Conservation (phyloP, 768 basidiomycete genomes). For the Rickenella mellea region DNA sequence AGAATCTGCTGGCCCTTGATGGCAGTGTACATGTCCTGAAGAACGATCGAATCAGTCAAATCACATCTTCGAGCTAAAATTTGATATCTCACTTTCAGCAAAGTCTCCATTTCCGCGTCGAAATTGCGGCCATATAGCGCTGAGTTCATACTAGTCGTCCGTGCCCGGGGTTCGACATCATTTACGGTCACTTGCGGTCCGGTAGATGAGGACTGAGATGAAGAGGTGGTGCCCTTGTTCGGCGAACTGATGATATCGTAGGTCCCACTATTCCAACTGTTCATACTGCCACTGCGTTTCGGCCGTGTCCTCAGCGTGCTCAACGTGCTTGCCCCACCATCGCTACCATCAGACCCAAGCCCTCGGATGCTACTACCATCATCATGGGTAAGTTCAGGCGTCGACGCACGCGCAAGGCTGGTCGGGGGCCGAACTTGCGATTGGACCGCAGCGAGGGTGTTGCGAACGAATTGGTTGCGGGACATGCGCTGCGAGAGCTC, state of each 20-base stretch:
- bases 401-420: conserved; percentile 37
- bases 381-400: conserved; percentile 56
- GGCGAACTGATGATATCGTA: conserved; percentile 37
- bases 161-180: conserved; percentile 27
- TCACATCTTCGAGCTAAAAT: not conserved
- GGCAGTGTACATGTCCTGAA: conserved; percentile 87
- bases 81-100: conserved; percentile 59
- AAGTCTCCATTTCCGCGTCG: conserved; percentile 79
- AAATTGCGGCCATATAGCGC: conserved; percentile 56
- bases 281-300: conserved; percentile 75
- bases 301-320: conserved; percentile 32
- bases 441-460: conserved; percentile 82
- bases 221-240: conserved; percentile 54
- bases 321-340: conserved; percentile 23
- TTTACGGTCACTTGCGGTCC: no score
- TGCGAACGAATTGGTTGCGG: conserved; percentile 80
- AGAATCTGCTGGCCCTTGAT: conserved; percentile 88
- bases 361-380: conserved; percentile 54
- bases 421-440: conserved; percentile 54
- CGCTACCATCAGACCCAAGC: conserved; percentile 49
- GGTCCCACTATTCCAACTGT: conserved; percentile 76
- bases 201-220: conserved; percentile 43
- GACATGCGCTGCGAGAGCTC: conserved; percentile 88
- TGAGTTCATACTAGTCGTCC: conserved; percentile 22
- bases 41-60: conserved; percentile 2